Base-by-base conservation (phyloP, 176 grass and related monocot genomes). In the Metroxylon sagu region DNA sequence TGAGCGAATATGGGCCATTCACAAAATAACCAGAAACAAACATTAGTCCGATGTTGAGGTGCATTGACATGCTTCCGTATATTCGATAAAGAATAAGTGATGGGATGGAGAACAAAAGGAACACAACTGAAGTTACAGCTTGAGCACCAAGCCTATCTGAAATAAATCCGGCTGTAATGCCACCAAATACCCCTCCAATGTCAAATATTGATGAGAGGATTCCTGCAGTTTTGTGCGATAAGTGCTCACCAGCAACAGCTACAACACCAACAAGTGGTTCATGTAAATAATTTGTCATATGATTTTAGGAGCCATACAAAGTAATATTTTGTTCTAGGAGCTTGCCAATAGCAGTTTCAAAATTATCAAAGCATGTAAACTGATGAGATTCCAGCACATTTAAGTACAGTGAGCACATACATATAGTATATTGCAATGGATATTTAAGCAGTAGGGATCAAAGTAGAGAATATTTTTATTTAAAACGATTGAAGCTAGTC, bases 1-100 rank as follows among this genome's bases (percentile, higher is more conserved):
- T 97, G n/a, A 97, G 87, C 18, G 92, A 91, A 58, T 97, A 97
- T 18, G 92, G 92, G 49, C 84, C 92, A 19, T 97, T 97, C 48
- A 97, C 92, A 53, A 97, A 91, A 68, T 74, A 97, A 19, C 92
- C 92, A 1, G 92, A 82, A 35, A 97, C 58, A 61, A 97, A 85
- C 92, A 97, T 97, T 72, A 97, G 68, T 25, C 21, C 62, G 65
- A 97, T 72, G 73, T 88, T 91, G 79, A 85, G 72, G 29, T 70
- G 56, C 80, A 88, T 87, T 60, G 92, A 91, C 75, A 91, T 75
- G 72, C 73, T 74, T 72, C 92, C 87, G 14, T 85, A 91, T 60
- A 62, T 58, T 70, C 92, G 78, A 60, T 97, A 97, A 51, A 85
- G 5, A 59, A 97, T 83, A 48, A 97, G 81, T 12, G 78, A 53